phyloP scores from a whole-genome alignment of 2,329 filamentous ascomycete species.

The Clonostachys rosea region DNA sequence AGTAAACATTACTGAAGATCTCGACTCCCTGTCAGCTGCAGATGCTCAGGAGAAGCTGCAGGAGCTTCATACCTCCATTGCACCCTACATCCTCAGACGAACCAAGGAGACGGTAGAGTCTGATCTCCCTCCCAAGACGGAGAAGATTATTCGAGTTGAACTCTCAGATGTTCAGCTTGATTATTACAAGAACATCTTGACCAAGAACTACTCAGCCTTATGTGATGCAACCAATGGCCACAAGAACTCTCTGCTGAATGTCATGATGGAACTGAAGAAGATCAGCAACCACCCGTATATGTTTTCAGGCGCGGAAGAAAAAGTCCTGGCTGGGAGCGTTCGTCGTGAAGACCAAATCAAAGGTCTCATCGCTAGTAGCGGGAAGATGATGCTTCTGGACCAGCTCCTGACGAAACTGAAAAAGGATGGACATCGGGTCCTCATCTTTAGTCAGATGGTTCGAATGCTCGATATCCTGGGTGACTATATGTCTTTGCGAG shows the following conservation, averaged over 20 bases:
- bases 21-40: conserved; percentile 72
- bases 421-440: conserved; percentile 87
- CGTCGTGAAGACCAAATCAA: conserved; percentile 88
- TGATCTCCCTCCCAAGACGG: conserved; percentile 91
- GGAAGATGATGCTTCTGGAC: conserved; percentile 99
- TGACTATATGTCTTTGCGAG: conserved; percentile 87
- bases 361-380: conserved; percentile 91
- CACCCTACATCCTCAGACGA: conserved; percentile 89
- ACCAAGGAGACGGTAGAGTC: conserved; percentile 98
- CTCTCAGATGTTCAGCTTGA: conserved; percentile 94
- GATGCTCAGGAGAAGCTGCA: conserved; percentile 84
- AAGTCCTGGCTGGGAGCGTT: conserved; percentile 73
- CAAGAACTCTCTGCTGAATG: conserved; percentile 92
- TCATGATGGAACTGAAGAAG: conserved; percentile 99
- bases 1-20: conserved; percentile 84
- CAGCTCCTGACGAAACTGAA: conserved; percentile 91
- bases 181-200: conserved; percentile 98
- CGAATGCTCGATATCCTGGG: conserved; percentile 96
- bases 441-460: conserved; percentile 99
- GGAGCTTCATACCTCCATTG: conserved; percentile 79
- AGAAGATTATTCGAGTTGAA: conserved; percentile 98
- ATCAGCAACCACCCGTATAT: conserved; percentile 98
- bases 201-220: conserved; percentile 89
- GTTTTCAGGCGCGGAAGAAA: conserved; percentile 91
- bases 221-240: conserved; percentile 87